Base-by-base conservation (phyloP, 768 basidiomycete species). In the Rhizopogon vinicolor region DNA sequence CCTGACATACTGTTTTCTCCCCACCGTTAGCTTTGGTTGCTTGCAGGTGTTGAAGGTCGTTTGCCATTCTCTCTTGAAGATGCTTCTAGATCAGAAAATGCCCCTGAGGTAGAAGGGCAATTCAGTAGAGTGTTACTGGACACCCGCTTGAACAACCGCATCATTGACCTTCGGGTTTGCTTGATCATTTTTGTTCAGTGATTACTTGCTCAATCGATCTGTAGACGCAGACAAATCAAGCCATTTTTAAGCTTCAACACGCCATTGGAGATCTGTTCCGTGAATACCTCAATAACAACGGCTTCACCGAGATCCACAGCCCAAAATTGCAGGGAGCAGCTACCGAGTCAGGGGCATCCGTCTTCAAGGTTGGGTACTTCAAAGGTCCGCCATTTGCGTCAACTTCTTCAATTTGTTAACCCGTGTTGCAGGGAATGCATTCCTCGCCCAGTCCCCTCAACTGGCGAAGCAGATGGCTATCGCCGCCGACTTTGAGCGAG, bases 381-480 rank as follows among this genome's bases (percentile, higher is more conserved):
- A 96, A 97, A 80, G 92, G 95, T 54, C 18, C 49, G 53, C n/a
- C 29, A 28, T 35, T 28, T 18, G 28, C 19, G 16, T 29, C 51
- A 41, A 29, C 14, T 52, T 18, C 57, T 56, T 41, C 49, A 13
- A 40, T 28, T 35, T 16, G 5, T 54, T 16, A 40, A 7, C 55
- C 61, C 29, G 35, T 6, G 5, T 51, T 18, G n/a, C 61, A 96
- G 94, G 91, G 31, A 82, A 72, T 61, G 97, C 97, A 2, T 99
- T 80, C 77, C 82, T 99, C 41, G 97, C 97, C 18, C 97, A 99
- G 71, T 94, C 91, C 40, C 97, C 97, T 41, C 97, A 99, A 68
- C 78, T 98, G 14, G 92, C 94, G 50, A 99, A 99, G 72, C 97
- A 99, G 74, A 99, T 99, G 97, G 91, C 90, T 57, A 98, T 99